Evolutionary conservation across 768 basidiomycete species (phyloP), one percentile per base, ranked within the genome.

Genomic region (Lactarius trivialis): DNA sequence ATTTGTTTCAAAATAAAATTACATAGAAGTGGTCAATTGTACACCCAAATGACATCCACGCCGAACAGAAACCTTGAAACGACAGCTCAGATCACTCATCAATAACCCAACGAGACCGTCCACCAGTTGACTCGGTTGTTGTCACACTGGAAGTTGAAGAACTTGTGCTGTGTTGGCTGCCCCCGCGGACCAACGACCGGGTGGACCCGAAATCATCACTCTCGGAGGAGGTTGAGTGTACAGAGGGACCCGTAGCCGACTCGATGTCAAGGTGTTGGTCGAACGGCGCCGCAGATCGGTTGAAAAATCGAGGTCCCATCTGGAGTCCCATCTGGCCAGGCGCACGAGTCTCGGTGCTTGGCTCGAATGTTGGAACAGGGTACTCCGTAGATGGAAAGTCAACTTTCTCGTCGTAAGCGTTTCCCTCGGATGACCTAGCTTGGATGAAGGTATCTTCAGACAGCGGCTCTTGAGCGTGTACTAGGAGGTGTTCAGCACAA

Each of bases 371-470:
- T 6, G 84, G 83, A 60, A 85, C 73, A 12, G 79, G 77, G 56
- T 75, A 72, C 55, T 81, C 78, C 55, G 74, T 76, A 4, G 81
- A 77, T 0, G 86, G 85, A 74, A 86, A 88, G n/a, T 77, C 76
- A 51, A 85, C 76, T 71, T 89, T 89, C 68, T 76, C 76, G 32
- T 68, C 56, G 60, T 69, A 70, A 1, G 73, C 67, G 58, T 81
- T 77, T 4, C 73, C 66, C 4, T 51, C 65, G 33, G 67, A 68
- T 39, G 65, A 55, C 14, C 60, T 67, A 1, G 73, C 68, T 26
- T 73, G 71, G 36, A 70, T 66, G 62, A 79, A 80, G 63, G 77
- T 77, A 43, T 76, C 76, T 55, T 75, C 79, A 50, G 76, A 72
- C 15, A 85, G 68, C 4, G 77, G 73, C 66, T 85, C 81, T 60